Base-by-base conservation (phyloP, 2,329 filamentous ascomycete genomes). In the Pleoardoris graminearum region DNA sequence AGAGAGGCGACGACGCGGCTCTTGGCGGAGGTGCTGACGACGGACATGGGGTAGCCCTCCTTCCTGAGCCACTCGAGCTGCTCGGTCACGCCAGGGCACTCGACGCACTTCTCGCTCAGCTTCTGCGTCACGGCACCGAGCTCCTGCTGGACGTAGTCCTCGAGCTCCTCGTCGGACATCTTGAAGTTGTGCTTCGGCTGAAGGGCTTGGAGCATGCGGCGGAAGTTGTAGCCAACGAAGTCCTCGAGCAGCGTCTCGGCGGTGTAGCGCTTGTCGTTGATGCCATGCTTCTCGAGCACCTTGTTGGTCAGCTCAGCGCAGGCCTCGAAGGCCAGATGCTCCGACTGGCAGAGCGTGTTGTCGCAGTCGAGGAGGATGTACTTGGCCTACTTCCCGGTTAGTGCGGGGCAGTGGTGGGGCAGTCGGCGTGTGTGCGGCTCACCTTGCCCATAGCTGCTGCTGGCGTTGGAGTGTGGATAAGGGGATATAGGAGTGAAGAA, bases 221-320 rank as follows among this genome's bases (percentile, higher is more conserved):
- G 90, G 83, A 96, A 96, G 82, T 95, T 96, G 74, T 94, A 88
- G 66, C 92, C 91, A 64, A 96, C 90, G 68, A 95, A 96, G 77
- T 96, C 89, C 63, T 81, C 79, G 77, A 96, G 89, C 59, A 96
- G 86, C 54, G 85, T 81, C 42, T 86, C 83, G 68, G 88, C 88
- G 3, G 89, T 91, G 80, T 95, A 96, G 70, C 82, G 84, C 63
- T 84, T 80, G 22, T 80, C 68, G 22, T 79, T 68, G 66, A 90
- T 79, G 65, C 80, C 77, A 68, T 87, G 82, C 68, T 82, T 82
- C 64, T 82, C 80, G 72, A 93, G 85, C 73, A 96, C 90, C 75
- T 91, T 81, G 78, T 96, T 96, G 80, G 91, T 88, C 60, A 96
- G 85, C 55, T 90, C 88, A 67, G 91, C 90, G 76, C 90, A 96